A percentile compares a stretch with the other conserved stretches of the same genome.
phyloP scores from a whole-genome alignment of 2,329 filamentous ascomycete genomes.

The Alternaria consortialis region DNA sequence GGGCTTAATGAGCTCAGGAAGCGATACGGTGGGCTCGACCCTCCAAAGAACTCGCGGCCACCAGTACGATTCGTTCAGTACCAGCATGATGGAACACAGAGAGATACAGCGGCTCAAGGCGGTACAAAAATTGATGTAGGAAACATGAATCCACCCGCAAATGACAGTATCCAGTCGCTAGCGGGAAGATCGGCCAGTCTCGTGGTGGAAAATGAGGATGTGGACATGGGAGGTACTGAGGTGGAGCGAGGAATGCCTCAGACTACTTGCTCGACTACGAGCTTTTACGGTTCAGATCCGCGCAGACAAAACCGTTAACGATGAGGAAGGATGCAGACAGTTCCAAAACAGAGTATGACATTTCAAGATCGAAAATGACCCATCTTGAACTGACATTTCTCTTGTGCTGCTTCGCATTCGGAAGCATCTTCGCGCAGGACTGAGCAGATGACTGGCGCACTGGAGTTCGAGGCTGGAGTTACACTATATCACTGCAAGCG shows the following conservation, averaged over 20 bases:
- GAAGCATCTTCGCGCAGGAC: no score
- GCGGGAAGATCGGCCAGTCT: not conserved
- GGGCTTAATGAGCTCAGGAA: constrained; percentile 6
- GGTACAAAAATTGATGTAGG: not conserved
- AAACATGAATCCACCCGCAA: not conserved
- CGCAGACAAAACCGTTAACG: not conserved
- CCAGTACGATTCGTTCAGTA: not conserved
- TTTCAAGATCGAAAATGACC: not conserved
- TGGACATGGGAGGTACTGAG: not conserved
- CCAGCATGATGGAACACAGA: not conserved
- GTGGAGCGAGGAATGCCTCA: not conserved
- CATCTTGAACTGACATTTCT: not conserved
- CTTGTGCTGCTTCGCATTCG: not conserved
- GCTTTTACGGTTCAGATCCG: constrained; percentile 5
- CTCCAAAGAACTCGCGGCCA: not conserved
- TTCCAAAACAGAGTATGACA: not conserved
- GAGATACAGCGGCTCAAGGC: not conserved
- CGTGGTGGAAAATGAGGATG: not conserved
- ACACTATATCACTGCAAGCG: not conserved
- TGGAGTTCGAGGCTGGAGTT: not conserved
- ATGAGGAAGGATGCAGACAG: not conserved
- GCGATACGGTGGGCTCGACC: constrained; percentile 4
- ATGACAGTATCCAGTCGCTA: not conserved
- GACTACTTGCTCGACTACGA: not conserved
- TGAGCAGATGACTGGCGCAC: no score